phyloP scores from a whole-genome alignment of 1,139 yeast genomes.

The Saccharomyces hybrid region DNA sequence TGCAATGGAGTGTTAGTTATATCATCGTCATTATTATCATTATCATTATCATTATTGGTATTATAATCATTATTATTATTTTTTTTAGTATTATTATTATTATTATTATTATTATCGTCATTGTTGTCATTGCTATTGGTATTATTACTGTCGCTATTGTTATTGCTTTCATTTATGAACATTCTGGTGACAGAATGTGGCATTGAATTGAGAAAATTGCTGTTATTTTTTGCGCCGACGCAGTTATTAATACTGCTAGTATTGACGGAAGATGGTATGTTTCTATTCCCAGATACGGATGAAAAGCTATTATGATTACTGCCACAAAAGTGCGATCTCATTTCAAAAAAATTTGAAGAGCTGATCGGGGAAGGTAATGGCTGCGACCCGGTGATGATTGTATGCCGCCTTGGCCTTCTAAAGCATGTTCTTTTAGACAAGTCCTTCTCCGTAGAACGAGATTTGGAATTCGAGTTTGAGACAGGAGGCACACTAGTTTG shows the following conservation, averaged over 20 bases:
- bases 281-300: not conserved
- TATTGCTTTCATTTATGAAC: not conserved
- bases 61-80: not conserved
- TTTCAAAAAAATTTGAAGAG: conserved; percentile 35
- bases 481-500: not conserved
- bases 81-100: not conserved
- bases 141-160: not conserved
- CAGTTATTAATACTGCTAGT: not conserved
- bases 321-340: conserved; percentile 26
- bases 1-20: not conserved
- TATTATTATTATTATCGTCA: not conserved
- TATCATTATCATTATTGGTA: not conserved
- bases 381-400: conserved; percentile 78
- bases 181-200: not conserved
- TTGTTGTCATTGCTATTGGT: not conserved
- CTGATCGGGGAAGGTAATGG: conserved; percentile 76
- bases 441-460: not conserved
- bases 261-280: not conserved
- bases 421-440: conserved; percentile 11
- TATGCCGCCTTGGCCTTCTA: conserved; percentile 60
- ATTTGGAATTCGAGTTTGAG: conserved; percentile 1
- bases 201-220: not conserved
- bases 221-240: not conserved
- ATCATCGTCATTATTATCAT: not conserved
- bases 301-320: conserved; percentile 6